Percentiles rank a stretch among this genome's conserved stretches.
Conservation (phyloP, 148 eudicot genomes). For the Diospyros lotus region DNA sequence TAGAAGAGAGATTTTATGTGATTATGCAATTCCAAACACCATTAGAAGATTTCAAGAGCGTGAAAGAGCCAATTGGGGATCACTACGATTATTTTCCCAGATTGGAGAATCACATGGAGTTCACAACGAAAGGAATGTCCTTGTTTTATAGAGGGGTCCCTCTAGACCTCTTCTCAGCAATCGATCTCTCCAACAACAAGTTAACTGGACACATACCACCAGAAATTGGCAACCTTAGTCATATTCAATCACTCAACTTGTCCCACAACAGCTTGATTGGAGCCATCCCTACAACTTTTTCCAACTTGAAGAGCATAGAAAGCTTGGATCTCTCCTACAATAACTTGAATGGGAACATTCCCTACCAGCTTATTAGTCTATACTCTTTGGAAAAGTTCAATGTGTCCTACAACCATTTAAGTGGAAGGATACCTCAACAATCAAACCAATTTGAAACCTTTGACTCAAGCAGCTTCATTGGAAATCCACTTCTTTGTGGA, state of each 20-base stretch:
- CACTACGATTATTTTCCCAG: too few species aligned
- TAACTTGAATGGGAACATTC: background rate
- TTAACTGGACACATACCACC: background rate
- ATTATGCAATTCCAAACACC: too few species aligned
- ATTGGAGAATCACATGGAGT: background rate
- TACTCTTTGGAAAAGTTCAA: background rate
- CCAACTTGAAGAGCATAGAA: background rate
- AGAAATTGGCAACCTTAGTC: background rate
- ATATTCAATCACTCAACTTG: background rate
- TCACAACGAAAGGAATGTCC: background rate
- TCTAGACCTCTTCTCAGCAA: background rate
- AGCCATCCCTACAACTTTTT: background rate
- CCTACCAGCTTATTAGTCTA: background rate
- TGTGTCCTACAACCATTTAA: conserved; percentile 1
- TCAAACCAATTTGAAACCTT: conserved; percentile 4
- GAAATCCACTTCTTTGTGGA: conserved; percentile 12
- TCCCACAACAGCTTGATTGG: background rate
- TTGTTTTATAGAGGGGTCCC: background rate
- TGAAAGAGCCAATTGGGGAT: too few species aligned
- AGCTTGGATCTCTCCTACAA: conserved; percentile 8
- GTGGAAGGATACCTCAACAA: background rate
- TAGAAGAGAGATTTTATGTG: too few species aligned
- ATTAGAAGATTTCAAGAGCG: too few species aligned
- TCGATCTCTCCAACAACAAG: background rate
- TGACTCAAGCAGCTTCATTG: background rate